Evolutionary conservation across 2,329 filamentous ascomycete genomes (phyloP), one percentile per base, ranked within the genome.

Genomic region (Phialophora tarda): DNA sequence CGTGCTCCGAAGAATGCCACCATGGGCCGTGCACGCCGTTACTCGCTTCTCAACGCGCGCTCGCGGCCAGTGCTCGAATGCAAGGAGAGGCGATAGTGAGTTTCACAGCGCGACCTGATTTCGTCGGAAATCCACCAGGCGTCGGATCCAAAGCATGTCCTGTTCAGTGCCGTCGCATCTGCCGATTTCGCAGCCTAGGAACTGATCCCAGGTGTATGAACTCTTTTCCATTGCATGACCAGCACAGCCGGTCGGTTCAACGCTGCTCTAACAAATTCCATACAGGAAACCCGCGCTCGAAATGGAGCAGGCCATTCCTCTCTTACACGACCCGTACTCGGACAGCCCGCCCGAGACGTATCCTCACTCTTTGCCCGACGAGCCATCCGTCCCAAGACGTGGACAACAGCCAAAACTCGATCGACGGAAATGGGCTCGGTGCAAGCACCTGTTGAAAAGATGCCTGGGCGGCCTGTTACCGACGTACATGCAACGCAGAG

Each of bases 401-500:
- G 14, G 38, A n/a, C 38, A 44, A 44, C 38, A n/a, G 3, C 14
- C 17, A n/a, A 7, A n/a, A 44, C 41, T 10, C 4, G 17, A 30
- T 7, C 34, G 3, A 28, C 41, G 56, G 56, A 30, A 24, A 44
- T 44, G 38, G 38, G 2, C 17, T n/a, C 56, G 41, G 10, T n/a
- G 28, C n/a, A 47, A 28, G 14, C 34, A 17, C 21, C 23, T 59
- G 11, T 47, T 28, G 26, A 28, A 21, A 51, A 24, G 58, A 8
- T 10, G 12, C 58, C 28, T 53, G 24, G 30, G 24, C 5, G 12
- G 41, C 44, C 44, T 60, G 23, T 47, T 60, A 11, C 58, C 58
- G 23, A 60, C 44, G 2, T 60, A 60, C 47, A 51, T 60, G 8
- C 58, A 60, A 6, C 44, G 41, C 28, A n/a, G 58, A 2, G 28